These are phyloP conservation scores for Ephemerocybe angulata DNA, from an alignment of 768 basidiomycete genomes.

Conservation along the genomic window DNA sequence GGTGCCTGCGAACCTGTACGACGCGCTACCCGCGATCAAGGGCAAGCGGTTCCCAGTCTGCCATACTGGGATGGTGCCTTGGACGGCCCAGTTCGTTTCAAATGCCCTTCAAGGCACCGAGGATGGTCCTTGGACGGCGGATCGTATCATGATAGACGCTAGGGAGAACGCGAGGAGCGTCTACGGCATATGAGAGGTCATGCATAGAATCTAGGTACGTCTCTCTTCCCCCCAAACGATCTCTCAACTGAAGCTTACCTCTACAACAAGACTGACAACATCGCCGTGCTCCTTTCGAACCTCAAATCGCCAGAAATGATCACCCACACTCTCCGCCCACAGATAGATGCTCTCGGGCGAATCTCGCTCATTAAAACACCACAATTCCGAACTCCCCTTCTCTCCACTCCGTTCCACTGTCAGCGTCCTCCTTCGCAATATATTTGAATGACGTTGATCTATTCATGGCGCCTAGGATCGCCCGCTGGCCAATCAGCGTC, in stretches of 20 bases:
- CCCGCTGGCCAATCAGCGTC: too few relatives aligned
- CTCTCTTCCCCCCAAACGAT: too few relatives aligned
- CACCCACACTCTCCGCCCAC: too few relatives aligned
- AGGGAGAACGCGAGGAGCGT: slow-evolving; percentile 61
- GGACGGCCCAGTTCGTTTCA: slow-evolving; percentile 77
- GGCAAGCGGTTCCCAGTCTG: slow-evolving; percentile 65
- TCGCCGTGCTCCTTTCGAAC: too few relatives aligned
- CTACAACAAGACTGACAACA: too few relatives aligned
- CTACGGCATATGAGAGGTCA: slow-evolving; percentile 40
- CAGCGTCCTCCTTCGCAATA: neutral
- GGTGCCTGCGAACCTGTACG: slow-evolving; percentile 74
- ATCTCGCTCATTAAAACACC: neutral
- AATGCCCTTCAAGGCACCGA: slow-evolving; percentile 32
- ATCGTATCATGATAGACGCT: slow-evolving; percentile 52
- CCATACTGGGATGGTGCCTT: slow-evolving; percentile 80
- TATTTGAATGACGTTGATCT: neutral
- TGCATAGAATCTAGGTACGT: neutral
- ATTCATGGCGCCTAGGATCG: too few relatives aligned
- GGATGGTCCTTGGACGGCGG: neutral
- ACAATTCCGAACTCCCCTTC: neutral
- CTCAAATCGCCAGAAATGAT: too few relatives aligned
- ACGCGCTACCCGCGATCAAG: slow-evolving; percentile 46
- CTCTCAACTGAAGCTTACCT: too few relatives aligned
- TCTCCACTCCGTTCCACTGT: neutral
- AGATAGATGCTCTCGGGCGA: too few relatives aligned